Evolutionary conservation across 2,329 filamentous ascomycete species (phyloP), one percentile per base, ranked within the genome.

Genomic region (Fusarium sp.): DNA sequence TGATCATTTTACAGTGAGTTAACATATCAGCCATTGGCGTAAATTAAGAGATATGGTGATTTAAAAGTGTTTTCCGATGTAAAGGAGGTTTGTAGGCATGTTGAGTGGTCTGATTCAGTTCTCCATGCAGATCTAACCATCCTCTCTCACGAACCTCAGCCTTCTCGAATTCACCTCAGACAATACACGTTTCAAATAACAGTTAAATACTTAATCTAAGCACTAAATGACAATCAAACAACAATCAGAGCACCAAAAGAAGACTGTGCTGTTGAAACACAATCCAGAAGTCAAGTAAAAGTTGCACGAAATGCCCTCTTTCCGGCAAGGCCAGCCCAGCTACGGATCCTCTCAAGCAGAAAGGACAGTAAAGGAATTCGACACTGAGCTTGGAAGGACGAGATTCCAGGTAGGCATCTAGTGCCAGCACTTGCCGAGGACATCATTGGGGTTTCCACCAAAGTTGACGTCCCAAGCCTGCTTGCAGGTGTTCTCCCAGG

Each of bases 351-450:
- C n/a, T 14, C 32, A 35, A 37, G 6, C 5, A 25, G 15, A 22
- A 57, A 57, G 54, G 12, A 17, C 27, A 33, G 17, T 9, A n/a
- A 6, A 22, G 11, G 4, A 6, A 25, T 37, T 37, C 6, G 20
- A 37, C 8, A 9, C 54, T 37, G 32, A 25, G 22, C n/a, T 17
- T 14, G 6, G 33, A 4, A 11, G 12, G 15, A 4, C 1, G 22
- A 37, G 9, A 3, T 6, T 20, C 33, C 22, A 14, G 14, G 8
- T 2, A 17, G 8, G 7, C 54, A 57, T 22, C 43, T 72, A 72
- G 62, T 72, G 70, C 70, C 70, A 72, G 70, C 70, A 72, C 6
- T 69, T 63, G 4, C 70, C 70, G n/a, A 9, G 12, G n/a, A 32
- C 69, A 27, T 69, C 56, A 3, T 61, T 4, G 8, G 10, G 27